Evolutionary conservation across 1,284 basidiomycete species (phyloP).

Genomic region (Heterobasidion irregulare): DNA sequence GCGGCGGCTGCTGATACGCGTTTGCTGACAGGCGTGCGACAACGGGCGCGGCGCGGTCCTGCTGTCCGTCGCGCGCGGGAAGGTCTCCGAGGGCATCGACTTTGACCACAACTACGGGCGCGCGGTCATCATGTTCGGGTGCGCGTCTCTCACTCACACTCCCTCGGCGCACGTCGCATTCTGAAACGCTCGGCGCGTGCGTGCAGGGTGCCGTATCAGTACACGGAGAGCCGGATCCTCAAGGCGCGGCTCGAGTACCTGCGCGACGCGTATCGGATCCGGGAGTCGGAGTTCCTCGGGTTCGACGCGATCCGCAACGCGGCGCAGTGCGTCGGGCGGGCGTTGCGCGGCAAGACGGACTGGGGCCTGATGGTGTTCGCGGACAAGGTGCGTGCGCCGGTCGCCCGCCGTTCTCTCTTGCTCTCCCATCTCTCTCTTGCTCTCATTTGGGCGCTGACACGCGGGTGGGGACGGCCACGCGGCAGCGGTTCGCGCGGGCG

Average conservation of each 20-base stretch:
- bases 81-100: conserved; percentile 99
- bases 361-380: conserved; percentile 99
- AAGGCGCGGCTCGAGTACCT: conserved; percentile 97
- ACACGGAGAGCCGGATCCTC: conserved; percentile 96
- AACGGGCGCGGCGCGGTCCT: conserved; percentile 97
- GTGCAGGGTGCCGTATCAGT: conserved; percentile 90
- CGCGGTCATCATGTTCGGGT: conserved; percentile 99
- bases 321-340: conserved; percentile 97
- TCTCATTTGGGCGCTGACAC: too few relatives aligned
- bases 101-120: conserved; percentile 99
- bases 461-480: too few relatives aligned
- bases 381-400: conserved; percentile 69
- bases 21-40: conserved; percentile 78
- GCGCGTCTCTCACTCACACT: too few relatives aligned
- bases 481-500: conserved; percentile 90
- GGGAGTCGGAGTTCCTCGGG: conserved; percentile 97
- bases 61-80: conserved; percentile 95
- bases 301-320: conserved; percentile 99
- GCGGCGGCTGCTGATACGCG: background rate
- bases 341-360: conserved; percentile 96
- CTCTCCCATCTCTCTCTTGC: background rate
- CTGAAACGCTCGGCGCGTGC: background rate
- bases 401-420: background rate
- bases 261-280: conserved; percentile 96
- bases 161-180: background rate